These are phyloP conservation scores for Lentinula detonsa DNA, from an alignment of 768 basidiomycete species.

Conservation along the genomic window DNA sequence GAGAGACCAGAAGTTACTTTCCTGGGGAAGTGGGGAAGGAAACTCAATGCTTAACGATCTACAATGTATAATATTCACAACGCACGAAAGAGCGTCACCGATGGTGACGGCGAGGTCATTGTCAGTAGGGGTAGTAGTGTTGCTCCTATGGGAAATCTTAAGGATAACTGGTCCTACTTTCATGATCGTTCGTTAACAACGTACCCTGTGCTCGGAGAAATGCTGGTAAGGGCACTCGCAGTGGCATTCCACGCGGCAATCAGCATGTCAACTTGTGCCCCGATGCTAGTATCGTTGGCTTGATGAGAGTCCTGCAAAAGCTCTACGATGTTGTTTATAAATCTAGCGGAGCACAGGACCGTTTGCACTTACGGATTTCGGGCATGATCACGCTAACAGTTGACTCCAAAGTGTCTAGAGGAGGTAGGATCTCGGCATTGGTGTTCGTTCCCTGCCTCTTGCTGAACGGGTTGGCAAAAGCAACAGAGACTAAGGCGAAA, in stretches of 20 bases:
- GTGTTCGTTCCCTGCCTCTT: slow-evolving; percentile 27
- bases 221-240: slow-evolving; percentile 15
- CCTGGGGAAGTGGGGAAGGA: slow-evolving; percentile 13
- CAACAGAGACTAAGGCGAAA: slow-evolving; percentile 20
- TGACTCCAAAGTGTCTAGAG: slow-evolving; percentile 21
- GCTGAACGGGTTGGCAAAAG: slow-evolving; percentile 21
- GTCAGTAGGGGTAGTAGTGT: slow-evolving; percentile 25
- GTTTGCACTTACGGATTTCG: slow-evolving; percentile 18
- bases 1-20: slow-evolving; percentile 23
- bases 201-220: slow-evolving; percentile 8
- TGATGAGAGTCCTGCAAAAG: slow-evolving; percentile 24
- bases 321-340: slow-evolving; percentile 12
- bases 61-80: background rate
- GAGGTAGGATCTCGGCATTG: slow-evolving; percentile 20
- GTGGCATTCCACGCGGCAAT: slow-evolving; percentile 20
- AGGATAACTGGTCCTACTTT: background rate
- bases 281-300: slow-evolving; percentile 22
- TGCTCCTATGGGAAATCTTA: slow-evolving; percentile 19
- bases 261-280: slow-evolving; percentile 19
- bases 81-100: slow-evolving; percentile 25
- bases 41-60: background rate
- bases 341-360: background rate
- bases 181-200: background rate
- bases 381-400: slow-evolving; percentile 16
- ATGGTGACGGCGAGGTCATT: slow-evolving; percentile 26